A percentile compares a stretch with the other conserved stretches of the same genome.
Evolutionary conservation across 1,139 yeast species (phyloP).

Genomic region (Tardiomyces blankii): DNA sequence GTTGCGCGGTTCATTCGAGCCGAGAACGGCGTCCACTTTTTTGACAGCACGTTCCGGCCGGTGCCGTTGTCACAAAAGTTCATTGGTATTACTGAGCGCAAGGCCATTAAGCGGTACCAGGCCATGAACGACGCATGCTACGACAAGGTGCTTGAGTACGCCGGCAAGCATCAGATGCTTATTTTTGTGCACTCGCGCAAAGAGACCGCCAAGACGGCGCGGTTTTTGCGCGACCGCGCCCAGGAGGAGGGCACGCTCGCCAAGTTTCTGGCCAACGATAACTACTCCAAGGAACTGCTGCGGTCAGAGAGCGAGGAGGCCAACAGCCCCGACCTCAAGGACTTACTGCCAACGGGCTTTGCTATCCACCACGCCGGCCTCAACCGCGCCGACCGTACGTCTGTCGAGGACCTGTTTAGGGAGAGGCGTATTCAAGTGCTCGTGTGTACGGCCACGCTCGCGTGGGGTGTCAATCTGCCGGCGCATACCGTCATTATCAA

Average conservation of each 20-base stretch:
- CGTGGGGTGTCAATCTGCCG: constrained; percentile 98
- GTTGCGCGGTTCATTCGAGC: constrained; percentile 76
- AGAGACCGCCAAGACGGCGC: constrained; percentile 80
- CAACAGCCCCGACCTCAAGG: constrained; percentile 44
- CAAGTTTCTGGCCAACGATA: constrained; percentile 37
- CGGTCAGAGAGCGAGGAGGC: constrained; percentile 50
- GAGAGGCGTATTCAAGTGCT: constrained; percentile 74
- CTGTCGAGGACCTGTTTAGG: constrained; percentile 79
- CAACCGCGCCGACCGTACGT: constrained; percentile 56
- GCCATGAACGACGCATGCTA: constrained; percentile 82
- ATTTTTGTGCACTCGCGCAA: constrained; percentile 91
- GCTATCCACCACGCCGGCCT: constrained; percentile 97
- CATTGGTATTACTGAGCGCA: constrained; percentile 78
- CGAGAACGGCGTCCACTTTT: constrained; percentile 52
- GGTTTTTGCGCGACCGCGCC: constrained; percentile 54
- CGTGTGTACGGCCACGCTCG: constrained; percentile 90
- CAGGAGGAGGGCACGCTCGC: constrained; percentile 42
- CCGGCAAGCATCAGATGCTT: constrained; percentile 63
- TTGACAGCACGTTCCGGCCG: constrained; percentile 78
- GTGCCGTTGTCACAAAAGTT: constrained; percentile 87
- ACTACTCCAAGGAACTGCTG: constrained; percentile 56
- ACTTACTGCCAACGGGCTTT: constrained; percentile 58
- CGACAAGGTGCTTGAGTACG: constrained; percentile 65
- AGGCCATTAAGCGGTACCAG: constrained; percentile 62
- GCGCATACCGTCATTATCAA: constrained; percentile 94